Base-by-base conservation (phyloP, 192 early-diverging fungal species). In the Backusella parvicylindrica region DNA sequence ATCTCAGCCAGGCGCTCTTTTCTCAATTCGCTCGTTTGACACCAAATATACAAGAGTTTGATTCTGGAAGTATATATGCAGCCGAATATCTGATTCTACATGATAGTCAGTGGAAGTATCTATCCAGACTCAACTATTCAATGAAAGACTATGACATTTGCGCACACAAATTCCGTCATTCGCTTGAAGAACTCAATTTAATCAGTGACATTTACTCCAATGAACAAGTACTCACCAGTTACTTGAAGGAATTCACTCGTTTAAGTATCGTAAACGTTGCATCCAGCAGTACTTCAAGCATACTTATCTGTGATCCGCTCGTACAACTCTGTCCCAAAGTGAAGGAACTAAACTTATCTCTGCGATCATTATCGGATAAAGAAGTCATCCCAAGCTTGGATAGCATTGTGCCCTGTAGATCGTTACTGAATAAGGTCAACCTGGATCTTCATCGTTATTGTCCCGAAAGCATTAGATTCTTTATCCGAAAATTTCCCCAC, bases 401-500 rank as follows among this genome's bases (percentile, higher is more conserved):
- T 13, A 12, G 23, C 11, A 12, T 13, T 9, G 26, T 60, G 26
- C 53, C 53, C 12, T 60, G 53, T 60, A 60, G 9, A 30, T 60
- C 23, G 3, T 9, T 1, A 3, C 26, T 60, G 23, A 13, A 60
- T 26, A 11, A 26, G 13, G 23, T 60, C 23, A 7, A 8, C 26
- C 53, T 60, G 12, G 53, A 60, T 60, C 26, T 60, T 26, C 8
- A 60, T 60, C 26, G 53, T 28, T 60, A 60, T 15, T 60, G 53
- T 26, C 53, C 53, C 7, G 53, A 60, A 23, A 60, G 53, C n/a
- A 60, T 26, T 60, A 60, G 2, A 11, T 60, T 28, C 28, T 60
- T 60, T 60, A 60, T 60, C 53, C 53, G 53, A 28, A 60, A 60
- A 60, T 60, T 60, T 60, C 53, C 53, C 53, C 23, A 12, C 53